Evolutionary conservation across 345 rosid genomes (phyloP).

Genomic region (Gossypium longicalyx): DNA sequence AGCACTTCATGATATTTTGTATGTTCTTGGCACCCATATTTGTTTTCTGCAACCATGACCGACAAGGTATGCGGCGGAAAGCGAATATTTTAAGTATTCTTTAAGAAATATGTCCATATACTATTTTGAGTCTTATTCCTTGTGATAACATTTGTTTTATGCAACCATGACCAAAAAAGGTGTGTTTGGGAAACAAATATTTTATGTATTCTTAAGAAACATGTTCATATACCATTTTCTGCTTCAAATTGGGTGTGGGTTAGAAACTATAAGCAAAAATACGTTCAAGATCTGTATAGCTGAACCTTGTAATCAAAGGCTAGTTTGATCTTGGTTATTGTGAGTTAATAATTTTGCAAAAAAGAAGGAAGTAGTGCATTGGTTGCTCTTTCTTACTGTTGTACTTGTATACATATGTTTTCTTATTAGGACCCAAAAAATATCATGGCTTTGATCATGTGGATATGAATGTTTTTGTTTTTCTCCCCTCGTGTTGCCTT

Average conservation of each 20-base stretch:
- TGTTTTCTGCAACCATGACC: slow-evolving; percentile 98
- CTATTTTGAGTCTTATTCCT: too few species aligned
- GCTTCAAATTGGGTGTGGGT: not conserved
- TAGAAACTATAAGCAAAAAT: not conserved
- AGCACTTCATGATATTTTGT: slow-evolving; percentile 71
- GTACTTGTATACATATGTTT: not conserved
- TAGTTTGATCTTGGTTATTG: not conserved
- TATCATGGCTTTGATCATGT: not conserved
- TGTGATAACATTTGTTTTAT: too few species aligned
- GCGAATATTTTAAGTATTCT: too few species aligned
- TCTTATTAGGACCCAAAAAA: not conserved
- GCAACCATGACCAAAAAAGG: too few species aligned
- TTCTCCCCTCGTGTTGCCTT: not conserved
- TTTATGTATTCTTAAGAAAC: not conserved
- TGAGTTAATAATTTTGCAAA: not conserved
- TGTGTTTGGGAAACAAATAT: not conserved
- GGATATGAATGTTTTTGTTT: not conserved
- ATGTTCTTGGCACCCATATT: slow-evolving; percentile 61
- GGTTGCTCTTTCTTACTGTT: not conserved
- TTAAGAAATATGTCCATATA: too few species aligned
- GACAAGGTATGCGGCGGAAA: slow-evolving; percentile 51
- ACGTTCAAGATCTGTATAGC: not conserved
- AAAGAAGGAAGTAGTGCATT: not conserved
- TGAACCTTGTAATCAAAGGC: not conserved
- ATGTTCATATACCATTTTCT: not conserved